These are phyloP conservation scores for Pochonia chlamydosporia DNA, from an alignment of 2,329 filamentous ascomycete genomes.

Conservation along the genomic window DNA sequence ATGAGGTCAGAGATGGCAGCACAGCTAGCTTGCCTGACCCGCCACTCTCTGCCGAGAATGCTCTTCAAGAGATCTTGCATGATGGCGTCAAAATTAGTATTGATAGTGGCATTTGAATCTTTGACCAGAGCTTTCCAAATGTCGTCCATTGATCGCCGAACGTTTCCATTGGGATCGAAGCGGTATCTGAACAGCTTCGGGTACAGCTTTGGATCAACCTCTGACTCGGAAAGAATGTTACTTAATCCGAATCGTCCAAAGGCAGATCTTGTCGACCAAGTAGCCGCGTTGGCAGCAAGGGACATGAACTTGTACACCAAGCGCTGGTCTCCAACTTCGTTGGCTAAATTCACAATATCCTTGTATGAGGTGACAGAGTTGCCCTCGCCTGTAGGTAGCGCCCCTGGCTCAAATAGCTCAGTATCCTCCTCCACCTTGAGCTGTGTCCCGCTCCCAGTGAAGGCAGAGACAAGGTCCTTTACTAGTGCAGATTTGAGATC, in stretches of 20 bases:
- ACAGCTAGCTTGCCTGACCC: constrained; percentile 87
- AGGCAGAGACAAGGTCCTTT: constrained; percentile 80
- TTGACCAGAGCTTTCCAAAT: constrained; percentile 98
- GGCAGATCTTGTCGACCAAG: constrained; percentile 94
- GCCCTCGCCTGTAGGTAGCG: constrained; percentile 82
- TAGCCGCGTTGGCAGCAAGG: constrained; percentile 87
- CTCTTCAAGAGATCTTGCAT: constrained; percentile 81
- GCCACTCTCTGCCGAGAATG: constrained; percentile 87
- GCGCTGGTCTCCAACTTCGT: constrained; percentile 91
- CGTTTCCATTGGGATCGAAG: constrained; percentile 91
- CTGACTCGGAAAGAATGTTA: constrained; percentile 82
- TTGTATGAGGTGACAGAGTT: constrained; percentile 92
- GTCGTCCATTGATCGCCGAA: constrained; percentile 92
- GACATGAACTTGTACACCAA: constrained; percentile 99
- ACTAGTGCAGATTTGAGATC: constrained; percentile 77
- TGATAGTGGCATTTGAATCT: constrained; percentile 70
- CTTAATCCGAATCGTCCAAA: constrained; percentile 93
- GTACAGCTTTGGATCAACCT: constrained; percentile 87
- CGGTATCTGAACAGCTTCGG: constrained; percentile 91
- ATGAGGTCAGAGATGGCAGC: constrained; percentile 83
- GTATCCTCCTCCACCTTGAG: constrained; percentile 87
- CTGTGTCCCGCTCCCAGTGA: constrained; percentile 69
- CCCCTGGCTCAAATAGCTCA: constrained; percentile 86
- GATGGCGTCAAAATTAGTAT: constrained; percentile 80
- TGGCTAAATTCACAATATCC: constrained; percentile 92